Conservation (phyloP, 441 rosid genomes). For the Syzygium malaccense region DNA sequence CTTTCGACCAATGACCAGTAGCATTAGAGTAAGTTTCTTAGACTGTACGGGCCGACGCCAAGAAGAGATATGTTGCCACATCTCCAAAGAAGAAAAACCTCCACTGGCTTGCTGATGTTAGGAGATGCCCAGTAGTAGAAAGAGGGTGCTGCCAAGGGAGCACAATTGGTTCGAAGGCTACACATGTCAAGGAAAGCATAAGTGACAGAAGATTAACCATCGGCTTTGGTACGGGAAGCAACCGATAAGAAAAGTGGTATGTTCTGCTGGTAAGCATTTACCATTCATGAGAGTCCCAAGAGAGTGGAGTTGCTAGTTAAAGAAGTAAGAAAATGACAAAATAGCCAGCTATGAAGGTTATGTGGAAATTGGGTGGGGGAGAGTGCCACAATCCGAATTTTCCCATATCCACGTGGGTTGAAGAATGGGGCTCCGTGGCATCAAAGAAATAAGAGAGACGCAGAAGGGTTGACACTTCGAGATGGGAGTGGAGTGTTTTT, state of each 20-base stretch:
- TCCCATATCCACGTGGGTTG: background rate
- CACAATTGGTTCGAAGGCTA: background rate
- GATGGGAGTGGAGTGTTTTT: background rate
- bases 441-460: accelerated
- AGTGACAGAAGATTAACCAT: accelerated
- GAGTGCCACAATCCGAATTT: background rate
- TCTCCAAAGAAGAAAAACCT: background rate
- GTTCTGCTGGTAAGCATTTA: background rate
- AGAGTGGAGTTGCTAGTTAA: background rate
- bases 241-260: background rate
- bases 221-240: background rate
- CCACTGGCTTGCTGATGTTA: background rate
- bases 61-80: background rate
- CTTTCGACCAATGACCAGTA: background rate
- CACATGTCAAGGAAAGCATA: background rate
- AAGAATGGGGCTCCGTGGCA: background rate
- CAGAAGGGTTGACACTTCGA: background rate
- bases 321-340: background rate
- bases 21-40: background rate
- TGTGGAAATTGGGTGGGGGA: background rate
- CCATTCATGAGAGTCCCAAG: background rate
- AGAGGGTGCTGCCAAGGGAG: background rate
- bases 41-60: background rate
- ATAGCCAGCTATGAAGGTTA: background rate
- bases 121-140: background rate